These are phyloP conservation scores for Astrothelium macrocarpum DNA, from an alignment of 495 filamentous ascomycete genomes.

Conservation along the genomic window DNA sequence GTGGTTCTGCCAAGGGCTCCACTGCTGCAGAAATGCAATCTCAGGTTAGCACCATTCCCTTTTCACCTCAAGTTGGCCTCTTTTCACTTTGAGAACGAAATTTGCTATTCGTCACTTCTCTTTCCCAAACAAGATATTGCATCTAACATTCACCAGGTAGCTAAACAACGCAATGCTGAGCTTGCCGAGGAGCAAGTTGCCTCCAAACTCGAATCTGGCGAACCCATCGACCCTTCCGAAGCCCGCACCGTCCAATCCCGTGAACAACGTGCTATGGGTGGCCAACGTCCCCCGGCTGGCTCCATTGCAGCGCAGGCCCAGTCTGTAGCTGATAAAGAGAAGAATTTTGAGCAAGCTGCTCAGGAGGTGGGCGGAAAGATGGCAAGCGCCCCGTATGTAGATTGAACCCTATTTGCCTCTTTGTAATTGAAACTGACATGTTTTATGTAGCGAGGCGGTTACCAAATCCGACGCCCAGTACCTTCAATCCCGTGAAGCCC, in stretches of 20 bases:
- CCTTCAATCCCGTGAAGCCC: conserved; percentile 17
- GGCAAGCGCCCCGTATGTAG: conserved; percentile 10
- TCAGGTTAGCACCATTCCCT: conserved; percentile 11
- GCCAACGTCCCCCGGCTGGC: conserved; percentile 22
- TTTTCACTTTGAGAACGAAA: too few species aligned
- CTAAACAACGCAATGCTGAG: conserved; percentile 21
- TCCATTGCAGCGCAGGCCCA: conserved; percentile 31
- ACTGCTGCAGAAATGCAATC: conserved; percentile 32
- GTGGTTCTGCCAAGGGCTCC: conserved; percentile 28
- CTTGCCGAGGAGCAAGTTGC: conserved; percentile 7
- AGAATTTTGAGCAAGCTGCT: conserved; percentile 23
- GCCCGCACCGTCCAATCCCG: not conserved
- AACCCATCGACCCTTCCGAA: conserved; percentile 1
- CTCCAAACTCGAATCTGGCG: conserved; percentile 12
- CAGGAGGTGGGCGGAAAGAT: conserved; percentile 10
- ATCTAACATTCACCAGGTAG: not conserved
- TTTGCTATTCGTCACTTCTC: too few species aligned
- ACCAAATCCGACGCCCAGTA: conserved; percentile 14
- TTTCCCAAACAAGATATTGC: too few species aligned
- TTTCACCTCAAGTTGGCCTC: not conserved
- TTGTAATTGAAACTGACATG: not conserved
- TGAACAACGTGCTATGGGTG: conserved; percentile 1
- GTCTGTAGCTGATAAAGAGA: conserved; percentile 17
- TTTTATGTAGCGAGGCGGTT: not conserved
- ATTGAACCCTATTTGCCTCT: not conserved